Percentiles rank a stretch among this genome's conserved stretches.
These are phyloP conservation scores for Bonia amplexicaulis DNA, from an alignment of 176 grass and related monocot genomes.

Conservation along the genomic window DNA sequence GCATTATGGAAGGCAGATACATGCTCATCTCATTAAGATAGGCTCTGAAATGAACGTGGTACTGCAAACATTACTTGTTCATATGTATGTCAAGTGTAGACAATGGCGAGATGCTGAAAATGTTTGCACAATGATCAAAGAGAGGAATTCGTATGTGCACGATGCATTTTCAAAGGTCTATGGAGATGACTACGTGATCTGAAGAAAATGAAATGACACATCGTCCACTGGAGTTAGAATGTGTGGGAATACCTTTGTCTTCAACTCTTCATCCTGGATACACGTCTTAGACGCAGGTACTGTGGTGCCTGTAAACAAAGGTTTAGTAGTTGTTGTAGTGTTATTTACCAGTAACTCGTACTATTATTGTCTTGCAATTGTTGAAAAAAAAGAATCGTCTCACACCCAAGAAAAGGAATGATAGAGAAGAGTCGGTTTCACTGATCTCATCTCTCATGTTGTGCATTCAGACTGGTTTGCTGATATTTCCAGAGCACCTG, in stretches of 20 bases:
- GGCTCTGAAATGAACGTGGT: conserved; percentile 46
- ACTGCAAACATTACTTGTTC: conserved; percentile 48
- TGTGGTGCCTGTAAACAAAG: neutral
- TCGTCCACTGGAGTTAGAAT: conserved; percentile 1
- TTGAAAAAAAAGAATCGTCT: neutral
- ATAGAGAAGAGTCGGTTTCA: neutral
- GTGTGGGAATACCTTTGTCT: neutral
- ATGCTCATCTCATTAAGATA: conserved; percentile 40
- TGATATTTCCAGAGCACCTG: neutral
- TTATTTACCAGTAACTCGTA: neutral
- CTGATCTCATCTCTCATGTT: neutral
- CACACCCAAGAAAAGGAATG: neutral
- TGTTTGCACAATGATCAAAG: conserved; percentile 43
- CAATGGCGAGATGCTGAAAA: conserved; percentile 33
- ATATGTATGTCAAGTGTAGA: conserved; percentile 53
- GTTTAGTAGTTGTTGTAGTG: neutral
- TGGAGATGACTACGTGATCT: conserved; percentile 49
- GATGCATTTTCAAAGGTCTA: conserved; percentile 48
- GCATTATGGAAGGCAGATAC: conserved; percentile 41
- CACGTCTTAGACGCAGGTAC: neutral
- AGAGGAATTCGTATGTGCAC: conserved; percentile 39
- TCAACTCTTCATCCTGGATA: conserved; percentile 18
- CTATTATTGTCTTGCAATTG: neutral
- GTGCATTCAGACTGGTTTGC: neutral
- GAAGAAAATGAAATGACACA: neutral